Base-by-base conservation (phyloP, 208 protist species). In the Acanthamoeba castellanii region DNA sequence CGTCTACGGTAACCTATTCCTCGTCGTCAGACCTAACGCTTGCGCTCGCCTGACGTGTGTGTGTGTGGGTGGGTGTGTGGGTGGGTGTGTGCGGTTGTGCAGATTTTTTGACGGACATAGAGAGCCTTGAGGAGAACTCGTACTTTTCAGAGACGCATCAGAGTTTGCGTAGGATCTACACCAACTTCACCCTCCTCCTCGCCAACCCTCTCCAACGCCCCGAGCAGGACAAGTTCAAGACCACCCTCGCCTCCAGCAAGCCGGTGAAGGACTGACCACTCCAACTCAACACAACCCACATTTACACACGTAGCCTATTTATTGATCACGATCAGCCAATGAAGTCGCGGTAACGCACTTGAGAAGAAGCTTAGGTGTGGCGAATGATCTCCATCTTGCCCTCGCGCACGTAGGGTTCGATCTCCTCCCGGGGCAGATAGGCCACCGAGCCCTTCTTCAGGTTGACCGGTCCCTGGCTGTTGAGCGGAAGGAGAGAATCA, bases 371-470 rank as follows among this genome's bases (percentile, higher is more conserved):
- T 7, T 20, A 72, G 6, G 64, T 72, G 64, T 82, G 74, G 32
- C 74, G 74, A n/a, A 82, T 82, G 74, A 82, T 52, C 74, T 82
- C 34, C 74, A 82, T 82, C 42, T 82, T 82, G 42, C 74, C 74
- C 25, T 82, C 74, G 5, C 74, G 74, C 32, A 52, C 74, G 42
- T 82, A 82, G 74, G 74, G 74, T 34, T 82, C 74, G 18, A 82
- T 50, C 42, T 82, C 74, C 74, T 82, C 74, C 7, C 74, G 74
- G 2, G 74, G 74, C 34, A 82, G 42, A 27, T 82, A 82, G 5
- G 74, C 74, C 37, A 82, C 74, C 22, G 74, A 82, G 42, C 74
- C 74, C 74, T 82, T 82, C 74, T 82, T 82, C 37, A 82, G 74
- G 74, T 82, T 82, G 0, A 82, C 74, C 42, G 74, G 27, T 30